A percentile compares a stretch with the other conserved stretches of the same genome.
Evolutionary conservation across 225 moss, liverwort and hornwort genomes (phyloP).

Genomic region (Bryum argenteum): DNA sequence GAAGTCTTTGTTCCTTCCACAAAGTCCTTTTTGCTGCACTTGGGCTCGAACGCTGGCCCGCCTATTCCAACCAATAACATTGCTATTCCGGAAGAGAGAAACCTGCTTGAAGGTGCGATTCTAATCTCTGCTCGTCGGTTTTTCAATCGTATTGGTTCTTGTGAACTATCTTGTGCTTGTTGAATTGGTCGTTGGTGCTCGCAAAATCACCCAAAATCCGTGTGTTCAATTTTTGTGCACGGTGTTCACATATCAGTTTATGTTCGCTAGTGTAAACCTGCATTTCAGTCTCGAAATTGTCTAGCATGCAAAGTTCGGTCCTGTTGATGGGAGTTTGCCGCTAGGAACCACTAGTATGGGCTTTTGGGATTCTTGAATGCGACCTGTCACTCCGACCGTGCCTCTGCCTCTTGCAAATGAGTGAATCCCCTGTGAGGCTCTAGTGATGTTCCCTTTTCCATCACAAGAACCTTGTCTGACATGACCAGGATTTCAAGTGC

Average conservation of each 20-base stretch:
- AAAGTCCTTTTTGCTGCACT: conserved; percentile 80
- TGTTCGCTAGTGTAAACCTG: background rate
- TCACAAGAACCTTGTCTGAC: conserved; percentile 58
- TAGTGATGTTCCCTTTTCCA: conserved; percentile 40
- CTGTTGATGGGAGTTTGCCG: conserved; percentile 21
- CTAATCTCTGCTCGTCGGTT: conserved; percentile 14
- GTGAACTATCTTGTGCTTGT: conserved; percentile 1
- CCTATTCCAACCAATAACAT: conserved; percentile 44
- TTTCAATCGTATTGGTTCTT: background rate
- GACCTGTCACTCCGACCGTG: conserved; percentile 33
- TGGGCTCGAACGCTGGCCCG: conserved; percentile 54
- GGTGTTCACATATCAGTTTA: background rate
- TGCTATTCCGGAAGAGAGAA: conserved; percentile 46
- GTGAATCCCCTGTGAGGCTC: conserved; percentile 28
- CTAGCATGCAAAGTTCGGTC: conserved; percentile 8
- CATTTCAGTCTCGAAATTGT: conserved; percentile 11
- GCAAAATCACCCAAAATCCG: conserved; percentile 14
- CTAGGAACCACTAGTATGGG: conserved; percentile 14
- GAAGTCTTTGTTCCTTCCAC: conserved; percentile 91
- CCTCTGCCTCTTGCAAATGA: conserved; percentile 39
- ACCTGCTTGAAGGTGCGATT: conserved; percentile 46
- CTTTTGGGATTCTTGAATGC: conserved; percentile 29
- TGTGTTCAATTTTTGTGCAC: conserved; percentile 17
- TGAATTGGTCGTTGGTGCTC: conserved; percentile 17
- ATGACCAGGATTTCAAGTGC: conserved; percentile 60